These are phyloP conservation scores for Myxozyma neglecta DNA, from an alignment of 805 yeast genomes.

Conservation along the genomic window DNA sequence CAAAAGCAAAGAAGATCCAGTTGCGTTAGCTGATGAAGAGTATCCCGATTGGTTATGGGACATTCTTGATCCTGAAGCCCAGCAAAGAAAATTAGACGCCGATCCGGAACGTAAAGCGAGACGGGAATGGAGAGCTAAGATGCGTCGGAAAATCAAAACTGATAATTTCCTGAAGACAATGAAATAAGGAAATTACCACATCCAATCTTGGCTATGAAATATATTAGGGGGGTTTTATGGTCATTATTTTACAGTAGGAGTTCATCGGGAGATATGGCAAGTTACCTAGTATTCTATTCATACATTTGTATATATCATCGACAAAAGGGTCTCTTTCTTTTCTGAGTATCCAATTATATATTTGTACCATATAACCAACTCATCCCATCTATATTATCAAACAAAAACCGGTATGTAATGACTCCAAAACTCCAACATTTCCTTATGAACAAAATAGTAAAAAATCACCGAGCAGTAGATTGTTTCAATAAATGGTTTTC, in stretches of 20 bases:
- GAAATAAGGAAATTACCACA: background rate
- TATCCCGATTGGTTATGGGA: conserved; percentile 97
- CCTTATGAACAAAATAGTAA: too few species aligned
- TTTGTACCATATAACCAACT: too few species aligned
- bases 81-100: conserved; percentile 54
- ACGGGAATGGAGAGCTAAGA: conserved; percentile 65
- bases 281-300: too few species aligned
- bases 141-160: conserved; percentile 68
- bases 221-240: too few species aligned
- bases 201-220: too few species aligned
- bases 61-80: conserved; percentile 66
- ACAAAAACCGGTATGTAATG: background rate
- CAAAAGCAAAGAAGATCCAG: conserved; percentile 81
- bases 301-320: background rate
- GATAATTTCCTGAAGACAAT: conserved; percentile 69
- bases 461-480: background rate
- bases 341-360: too few species aligned
- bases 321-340: background rate
- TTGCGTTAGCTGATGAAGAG: conserved; percentile 82
- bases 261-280: too few species aligned
- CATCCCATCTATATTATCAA: too few species aligned
- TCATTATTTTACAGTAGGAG: too few species aligned
- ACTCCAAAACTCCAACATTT: background rate
- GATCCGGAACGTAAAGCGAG: conserved; percentile 68
- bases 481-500: conserved; percentile 16